phyloP scores from a whole-genome alignment of 768 basidiomycete species.

The Sutorius australiensis region DNA sequence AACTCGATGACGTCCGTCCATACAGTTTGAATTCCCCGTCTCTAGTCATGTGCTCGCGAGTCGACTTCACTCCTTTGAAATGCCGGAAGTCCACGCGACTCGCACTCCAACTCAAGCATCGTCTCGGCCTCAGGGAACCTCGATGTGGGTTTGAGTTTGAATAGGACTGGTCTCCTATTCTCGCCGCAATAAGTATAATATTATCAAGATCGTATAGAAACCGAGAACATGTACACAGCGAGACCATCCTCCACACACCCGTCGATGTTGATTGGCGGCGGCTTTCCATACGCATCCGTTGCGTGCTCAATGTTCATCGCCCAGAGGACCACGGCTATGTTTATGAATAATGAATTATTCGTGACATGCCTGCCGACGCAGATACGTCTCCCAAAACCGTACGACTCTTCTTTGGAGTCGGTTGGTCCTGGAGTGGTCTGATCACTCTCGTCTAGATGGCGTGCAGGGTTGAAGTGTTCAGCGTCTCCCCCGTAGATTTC shows the following conservation, averaged over 20 bases:
- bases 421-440: background rate
- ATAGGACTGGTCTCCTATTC: slow-evolving; percentile 3
- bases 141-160: background rate
- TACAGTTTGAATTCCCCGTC: background rate
- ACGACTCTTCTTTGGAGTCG: slow-evolving; percentile 16
- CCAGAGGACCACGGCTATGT: slow-evolving; percentile 30
- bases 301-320: slow-evolving; percentile 18
- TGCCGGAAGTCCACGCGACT: slow-evolving; percentile 2
- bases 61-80: background rate
- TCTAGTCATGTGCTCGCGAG: background rate
- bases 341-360: slow-evolving; percentile 33
- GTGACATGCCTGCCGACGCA: slow-evolving; percentile 35
- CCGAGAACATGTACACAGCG: background rate
- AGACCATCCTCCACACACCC: slow-evolving; percentile 9
- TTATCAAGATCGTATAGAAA: background rate
- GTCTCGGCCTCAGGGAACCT: slow-evolving; percentile 6
- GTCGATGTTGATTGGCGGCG: slow-evolving; percentile 2
- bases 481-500: slow-evolving; percentile 45
- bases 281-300: background rate
- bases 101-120: slow-evolving; percentile 7
- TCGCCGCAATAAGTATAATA: too few species aligned
- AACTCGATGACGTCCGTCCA: background rate
- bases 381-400: slow-evolving; percentile 15
- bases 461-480: slow-evolving; percentile 40
- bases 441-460: slow-evolving; percentile 2